These are phyloP conservation scores for Trichoderma sp. DNA, from an alignment of 2,329 filamentous ascomycete species.

Conservation along the genomic window DNA sequence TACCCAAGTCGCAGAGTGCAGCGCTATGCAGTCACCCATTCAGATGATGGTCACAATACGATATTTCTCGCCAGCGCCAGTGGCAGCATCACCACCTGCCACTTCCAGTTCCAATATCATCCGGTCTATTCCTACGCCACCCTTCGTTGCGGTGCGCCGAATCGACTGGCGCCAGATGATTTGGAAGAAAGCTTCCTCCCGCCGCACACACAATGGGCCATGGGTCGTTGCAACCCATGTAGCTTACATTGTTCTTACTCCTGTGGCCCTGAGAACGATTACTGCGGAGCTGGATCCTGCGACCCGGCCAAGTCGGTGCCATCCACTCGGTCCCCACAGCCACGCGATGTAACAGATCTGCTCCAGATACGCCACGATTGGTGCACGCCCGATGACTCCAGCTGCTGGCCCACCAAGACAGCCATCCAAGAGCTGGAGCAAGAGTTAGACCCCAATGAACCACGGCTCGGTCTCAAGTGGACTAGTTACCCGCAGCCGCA, in stretches of 20 bases:
- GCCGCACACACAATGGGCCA: not conserved
- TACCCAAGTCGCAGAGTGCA: not conserved
- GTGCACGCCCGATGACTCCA: not conserved
- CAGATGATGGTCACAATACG: not conserved
- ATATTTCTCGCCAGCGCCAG: not conserved
- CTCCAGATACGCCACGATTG: not conserved
- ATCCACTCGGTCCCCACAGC: not conserved
- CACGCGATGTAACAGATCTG: not conserved
- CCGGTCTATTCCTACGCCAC: not conserved
- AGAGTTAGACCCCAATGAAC: not conserved
- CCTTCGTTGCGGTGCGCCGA: not conserved
- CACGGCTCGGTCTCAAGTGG: not conserved
- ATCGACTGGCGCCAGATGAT: not conserved
- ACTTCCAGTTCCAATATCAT: not conserved
- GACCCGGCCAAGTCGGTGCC: not conserved
- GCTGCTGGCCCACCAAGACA: not conserved
- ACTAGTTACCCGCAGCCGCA: not conserved
- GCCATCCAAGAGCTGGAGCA: not conserved
- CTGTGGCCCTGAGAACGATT: not conserved
- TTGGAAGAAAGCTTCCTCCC: not conserved
- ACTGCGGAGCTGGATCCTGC: not conserved
- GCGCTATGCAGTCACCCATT: not conserved
- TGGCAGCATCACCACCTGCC: not conserved
- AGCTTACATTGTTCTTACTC: not conserved
- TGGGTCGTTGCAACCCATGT: not conserved